phyloP scores from a whole-genome alignment of 768 basidiomycete species.

The Lactarius indigo region DNA sequence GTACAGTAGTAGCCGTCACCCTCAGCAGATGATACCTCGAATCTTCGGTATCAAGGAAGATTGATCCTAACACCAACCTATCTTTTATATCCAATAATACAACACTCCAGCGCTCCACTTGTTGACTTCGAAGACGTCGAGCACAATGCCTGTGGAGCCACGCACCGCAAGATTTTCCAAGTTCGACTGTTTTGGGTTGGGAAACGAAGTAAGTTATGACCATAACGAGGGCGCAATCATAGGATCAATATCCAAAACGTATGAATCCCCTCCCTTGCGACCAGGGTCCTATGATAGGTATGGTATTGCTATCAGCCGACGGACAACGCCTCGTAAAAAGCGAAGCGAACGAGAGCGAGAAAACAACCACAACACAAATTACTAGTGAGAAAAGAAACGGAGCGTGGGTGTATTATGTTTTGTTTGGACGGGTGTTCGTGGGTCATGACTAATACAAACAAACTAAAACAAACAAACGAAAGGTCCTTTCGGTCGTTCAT shows the following conservation, averaged over 20 bases:
- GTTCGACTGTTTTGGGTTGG: not conserved
- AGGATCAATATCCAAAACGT: not conserved
- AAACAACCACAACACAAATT: not conserved
- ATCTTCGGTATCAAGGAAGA: not conserved
- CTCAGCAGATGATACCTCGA: not conserved
- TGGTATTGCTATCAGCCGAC: not conserved
- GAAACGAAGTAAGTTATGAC: not conserved
- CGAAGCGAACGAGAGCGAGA: not conserved
- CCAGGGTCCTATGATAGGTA: not conserved
- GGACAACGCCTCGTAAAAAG: not conserved
- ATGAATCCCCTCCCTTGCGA: not conserved
- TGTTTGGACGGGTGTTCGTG: not conserved
- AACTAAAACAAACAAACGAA: not conserved
- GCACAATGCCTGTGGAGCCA: not conserved
- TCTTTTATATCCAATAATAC: no score
- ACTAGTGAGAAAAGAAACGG: not conserved
- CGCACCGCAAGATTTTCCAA: not conserved
- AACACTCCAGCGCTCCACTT: not conserved
- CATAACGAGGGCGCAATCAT: not conserved
- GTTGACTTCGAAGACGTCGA: not conserved
- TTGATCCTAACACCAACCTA: no score
- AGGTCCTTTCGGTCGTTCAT: not conserved
- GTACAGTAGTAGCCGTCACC: no score
- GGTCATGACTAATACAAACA: not conserved
- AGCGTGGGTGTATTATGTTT: not conserved